phyloP scores from a whole-genome alignment of 2,329 filamentous ascomycete genomes.

The Phyllosticta citribraziliensis region DNA sequence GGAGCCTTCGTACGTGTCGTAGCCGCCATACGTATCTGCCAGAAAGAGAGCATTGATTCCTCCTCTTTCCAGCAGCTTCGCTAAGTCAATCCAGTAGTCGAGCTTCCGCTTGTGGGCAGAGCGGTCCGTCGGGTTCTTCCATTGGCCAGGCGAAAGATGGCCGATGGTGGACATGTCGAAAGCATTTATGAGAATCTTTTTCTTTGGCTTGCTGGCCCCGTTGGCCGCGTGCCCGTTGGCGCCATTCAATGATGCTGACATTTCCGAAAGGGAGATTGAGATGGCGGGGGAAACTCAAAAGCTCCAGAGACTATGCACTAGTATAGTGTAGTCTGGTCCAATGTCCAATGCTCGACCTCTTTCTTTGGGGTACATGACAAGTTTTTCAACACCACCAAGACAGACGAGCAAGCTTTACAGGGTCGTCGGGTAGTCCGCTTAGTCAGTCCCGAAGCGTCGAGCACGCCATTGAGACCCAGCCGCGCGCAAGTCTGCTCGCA shows the following conservation, averaged over 20 bases:
- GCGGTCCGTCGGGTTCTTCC: conserved; percentile 56
- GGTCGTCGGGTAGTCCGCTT: neutral
- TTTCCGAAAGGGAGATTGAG: neutral
- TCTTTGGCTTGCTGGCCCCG: conserved; percentile 27
- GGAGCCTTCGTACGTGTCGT: conserved; percentile 52
- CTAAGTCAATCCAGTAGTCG: conserved; percentile 55
- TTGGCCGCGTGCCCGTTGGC: neutral
- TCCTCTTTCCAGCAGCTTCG: conserved; percentile 51
- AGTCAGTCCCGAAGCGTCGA: conserved; percentile 1
- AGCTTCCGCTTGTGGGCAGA: conserved; percentile 52
- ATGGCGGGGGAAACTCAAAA: neutral
- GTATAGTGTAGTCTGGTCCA: neutral
- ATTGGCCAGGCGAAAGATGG: conserved; percentile 56
- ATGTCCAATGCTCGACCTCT: neutral
- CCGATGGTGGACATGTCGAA: conserved; percentile 58
- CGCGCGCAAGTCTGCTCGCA: neutral
- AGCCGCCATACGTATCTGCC: conserved; percentile 55
- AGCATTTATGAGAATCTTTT: conserved; percentile 52
- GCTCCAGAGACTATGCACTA: neutral
- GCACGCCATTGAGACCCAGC: conserved; percentile 1
- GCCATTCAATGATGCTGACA: neutral
- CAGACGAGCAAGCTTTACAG: neutral
- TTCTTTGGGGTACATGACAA: neutral
- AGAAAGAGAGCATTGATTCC: conserved; percentile 57
- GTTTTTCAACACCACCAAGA: neutral